Conservation (phyloP, 176 grass and related monocot species). For the Zoysia pacifica region DNA sequence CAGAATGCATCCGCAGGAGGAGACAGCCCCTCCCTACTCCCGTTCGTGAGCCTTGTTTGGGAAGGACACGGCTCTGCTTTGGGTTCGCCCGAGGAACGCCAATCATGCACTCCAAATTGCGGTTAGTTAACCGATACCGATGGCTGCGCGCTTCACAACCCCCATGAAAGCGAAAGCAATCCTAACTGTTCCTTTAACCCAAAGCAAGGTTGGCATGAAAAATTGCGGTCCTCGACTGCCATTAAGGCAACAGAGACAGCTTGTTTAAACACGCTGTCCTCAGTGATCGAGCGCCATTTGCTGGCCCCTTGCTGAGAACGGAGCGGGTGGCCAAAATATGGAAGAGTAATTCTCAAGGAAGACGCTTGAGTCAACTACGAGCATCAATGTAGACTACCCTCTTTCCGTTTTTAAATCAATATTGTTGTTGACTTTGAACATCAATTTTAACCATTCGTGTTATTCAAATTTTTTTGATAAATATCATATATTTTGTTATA, state of each 20-base stretch:
- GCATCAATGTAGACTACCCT: no score
- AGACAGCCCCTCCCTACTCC: neutral
- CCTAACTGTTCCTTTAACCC: constrained; percentile 42
- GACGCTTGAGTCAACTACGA: no score
- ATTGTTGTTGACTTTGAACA: no score
- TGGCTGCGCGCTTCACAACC: constrained; percentile 47
- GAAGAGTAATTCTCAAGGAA: no score
- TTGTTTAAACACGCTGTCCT: constrained; percentile 30
- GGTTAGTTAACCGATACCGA: constrained; percentile 57
- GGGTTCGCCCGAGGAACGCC: constrained; percentile 24
- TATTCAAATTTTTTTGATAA: no score
- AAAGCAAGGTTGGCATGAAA: constrained; percentile 47
- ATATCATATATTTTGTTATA: no score
- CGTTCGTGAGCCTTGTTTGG: neutral
- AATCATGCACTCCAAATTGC: constrained; percentile 36
- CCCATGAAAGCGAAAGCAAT: constrained; percentile 51
- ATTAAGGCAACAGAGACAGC: constrained; percentile 23
- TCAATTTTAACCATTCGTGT: no score
- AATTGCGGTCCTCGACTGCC: constrained; percentile 28
- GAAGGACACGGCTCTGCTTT: constrained; percentile 23
- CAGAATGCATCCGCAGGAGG: neutral
- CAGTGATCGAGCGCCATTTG: constrained; percentile 7
- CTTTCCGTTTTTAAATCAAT: no score
- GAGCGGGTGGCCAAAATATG: no score
- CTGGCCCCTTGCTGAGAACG: neutral